phyloP scores from a whole-genome alignment of 1,139 yeast species.

The Magnusiomyces paraingens region DNA sequence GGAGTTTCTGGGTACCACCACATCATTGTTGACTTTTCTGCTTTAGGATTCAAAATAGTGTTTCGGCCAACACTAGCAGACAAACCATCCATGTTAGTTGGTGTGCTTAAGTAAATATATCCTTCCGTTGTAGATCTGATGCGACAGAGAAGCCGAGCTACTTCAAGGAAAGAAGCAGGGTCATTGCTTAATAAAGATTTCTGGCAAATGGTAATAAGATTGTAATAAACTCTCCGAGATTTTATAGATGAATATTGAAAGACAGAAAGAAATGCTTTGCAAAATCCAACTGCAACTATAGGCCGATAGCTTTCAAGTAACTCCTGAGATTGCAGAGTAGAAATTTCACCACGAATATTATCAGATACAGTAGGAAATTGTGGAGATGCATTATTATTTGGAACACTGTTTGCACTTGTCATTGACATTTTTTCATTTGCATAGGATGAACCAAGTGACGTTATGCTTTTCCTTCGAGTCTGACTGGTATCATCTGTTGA shows the following conservation, averaged over 20 bases:
- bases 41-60: slow-evolving; percentile 8
- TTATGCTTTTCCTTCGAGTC: not conserved
- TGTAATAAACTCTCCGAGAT: slow-evolving; percentile 20
- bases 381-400: not conserved
- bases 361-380: not conserved
- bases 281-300: slow-evolving; percentile 21
- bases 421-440: not conserved
- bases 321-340: not conserved
- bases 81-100: slow-evolving; percentile 60
- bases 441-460: not conserved
- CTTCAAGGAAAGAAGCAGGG: slow-evolving; percentile 38
- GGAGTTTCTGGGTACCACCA: slow-evolving; percentile 63
- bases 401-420: not conserved
- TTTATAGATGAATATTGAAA: slow-evolving; percentile 18
- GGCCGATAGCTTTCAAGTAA: not conserved
- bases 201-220: slow-evolving; percentile 23
- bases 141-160: slow-evolving; percentile 50
- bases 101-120: slow-evolving; percentile 45
- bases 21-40: slow-evolving; percentile 13
- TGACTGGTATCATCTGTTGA: slow-evolving; percentile 8
- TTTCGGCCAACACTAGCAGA: slow-evolving; percentile 55
- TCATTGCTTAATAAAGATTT: slow-evolving; percentile 16
- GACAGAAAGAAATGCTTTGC: slow-evolving; percentile 23
- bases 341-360: not conserved
- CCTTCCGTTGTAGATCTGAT: slow-evolving; percentile 47